Evolutionary conservation across 2,329 filamentous ascomycete genomes (phyloP).

Genomic region (Venturia pyrina): DNA sequence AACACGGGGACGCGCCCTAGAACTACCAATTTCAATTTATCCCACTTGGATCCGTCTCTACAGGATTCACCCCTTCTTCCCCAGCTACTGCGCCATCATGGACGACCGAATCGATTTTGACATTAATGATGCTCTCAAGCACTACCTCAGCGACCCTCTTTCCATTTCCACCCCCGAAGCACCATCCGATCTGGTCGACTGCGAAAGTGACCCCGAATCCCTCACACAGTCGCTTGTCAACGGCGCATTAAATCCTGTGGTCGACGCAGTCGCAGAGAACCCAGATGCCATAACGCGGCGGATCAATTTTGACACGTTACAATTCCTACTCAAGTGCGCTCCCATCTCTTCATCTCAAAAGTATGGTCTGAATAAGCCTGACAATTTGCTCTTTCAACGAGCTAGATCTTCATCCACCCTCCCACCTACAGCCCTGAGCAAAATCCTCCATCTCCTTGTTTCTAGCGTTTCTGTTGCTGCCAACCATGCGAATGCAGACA

Average conservation of each 20-base stretch:
- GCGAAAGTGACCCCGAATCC: slow-evolving; percentile 82
- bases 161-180: slow-evolving; percentile 79
- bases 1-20: not conserved
- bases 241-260: slow-evolving; percentile 77
- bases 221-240: slow-evolving; percentile 73
- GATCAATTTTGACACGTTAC: slow-evolving; percentile 79
- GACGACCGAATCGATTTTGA: slow-evolving; percentile 67
- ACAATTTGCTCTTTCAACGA: slow-evolving; percentile 52
- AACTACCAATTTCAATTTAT: not conserved
- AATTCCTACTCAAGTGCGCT: slow-evolving; percentile 93
- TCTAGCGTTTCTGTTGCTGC: slow-evolving; percentile 79
- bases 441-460: slow-evolving; percentile 82
- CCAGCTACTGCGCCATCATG: slow-evolving; percentile 43
- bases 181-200: slow-evolving; percentile 71
- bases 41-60: slow-evolving; percentile 9
- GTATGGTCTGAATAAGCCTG: slow-evolving; percentile 23
- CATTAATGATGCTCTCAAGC: slow-evolving; percentile 91
- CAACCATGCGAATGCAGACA: slow-evolving; percentile 73
- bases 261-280: slow-evolving; percentile 84
- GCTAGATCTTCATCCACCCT: slow-evolving; percentile 74
- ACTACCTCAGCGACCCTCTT: slow-evolving; percentile 88
- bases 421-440: slow-evolving; percentile 74
- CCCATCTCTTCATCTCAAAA: slow-evolving; percentile 35
- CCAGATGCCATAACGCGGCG: slow-evolving; percentile 77
- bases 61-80: slow-evolving; percentile 12